A percentile compares a stretch with the other conserved stretches of the same genome.
Evolutionary conservation across 2,329 filamentous ascomycete genomes (phyloP).

Genomic region (Akanthomyces muscarius): DNA sequence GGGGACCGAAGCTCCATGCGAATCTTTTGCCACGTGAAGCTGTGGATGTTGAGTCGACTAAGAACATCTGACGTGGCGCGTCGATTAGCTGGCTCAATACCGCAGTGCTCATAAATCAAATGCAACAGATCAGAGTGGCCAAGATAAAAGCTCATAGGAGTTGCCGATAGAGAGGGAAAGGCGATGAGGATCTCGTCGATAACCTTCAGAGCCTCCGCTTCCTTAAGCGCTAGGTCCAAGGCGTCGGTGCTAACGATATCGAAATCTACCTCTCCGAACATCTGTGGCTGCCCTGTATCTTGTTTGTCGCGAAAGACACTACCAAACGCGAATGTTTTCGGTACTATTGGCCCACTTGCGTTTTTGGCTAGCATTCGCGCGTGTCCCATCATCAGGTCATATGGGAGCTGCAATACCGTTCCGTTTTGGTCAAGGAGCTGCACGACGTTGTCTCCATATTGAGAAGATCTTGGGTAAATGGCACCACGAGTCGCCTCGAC

Average conservation of each 20-base stretch:
- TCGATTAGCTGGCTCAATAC: slow-evolving; percentile 66
- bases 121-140: slow-evolving; percentile 86
- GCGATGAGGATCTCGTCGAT: slow-evolving; percentile 82
- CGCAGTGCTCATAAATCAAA: slow-evolving; percentile 84
- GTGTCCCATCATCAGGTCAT: slow-evolving; percentile 84
- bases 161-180: slow-evolving; percentile 69
- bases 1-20: slow-evolving; percentile 77
- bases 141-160: slow-evolving; percentile 81
- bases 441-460: slow-evolving; percentile 71
- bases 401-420: slow-evolving; percentile 89
- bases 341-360: slow-evolving; percentile 54
- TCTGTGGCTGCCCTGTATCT: slow-evolving; percentile 75
- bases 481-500: slow-evolving; percentile 71
- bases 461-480: slow-evolving; percentile 76
- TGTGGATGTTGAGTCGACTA: slow-evolving; percentile 80
- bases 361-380: slow-evolving; percentile 78
- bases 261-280: slow-evolving; percentile 89
- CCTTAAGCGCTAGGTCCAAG: slow-evolving; percentile 79
- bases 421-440: slow-evolving; percentile 78
- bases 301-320: slow-evolving; percentile 77
- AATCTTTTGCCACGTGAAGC: slow-evolving; percentile 79
- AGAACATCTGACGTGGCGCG: slow-evolving; percentile 75
- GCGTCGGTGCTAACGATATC: slow-evolving; percentile 86
- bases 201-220: slow-evolving; percentile 91
- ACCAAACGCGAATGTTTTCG: slow-evolving; percentile 83